Base-by-base conservation (phyloP, 179 eudicot species). In the Sideroxylon spinosum region DNA sequence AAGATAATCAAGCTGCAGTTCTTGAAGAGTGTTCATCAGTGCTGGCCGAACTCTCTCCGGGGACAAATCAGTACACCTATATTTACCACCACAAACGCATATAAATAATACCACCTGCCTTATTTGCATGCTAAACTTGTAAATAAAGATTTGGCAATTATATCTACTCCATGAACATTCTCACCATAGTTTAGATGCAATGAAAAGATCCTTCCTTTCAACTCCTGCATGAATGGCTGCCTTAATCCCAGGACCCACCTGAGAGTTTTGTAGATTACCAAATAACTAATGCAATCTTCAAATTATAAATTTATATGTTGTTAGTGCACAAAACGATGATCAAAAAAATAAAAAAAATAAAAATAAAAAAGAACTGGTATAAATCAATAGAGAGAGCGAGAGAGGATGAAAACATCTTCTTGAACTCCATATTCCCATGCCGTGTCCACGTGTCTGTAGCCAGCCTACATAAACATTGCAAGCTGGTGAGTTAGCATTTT, bases 1-100 rank as follows among this genome's bases (percentile, higher is more conserved):
- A 44, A 87, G 89, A 74, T 83, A 84, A 71, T 86, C 89, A 16
- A 86, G 82, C 68, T 85, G 84, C 60, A 89, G 80, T 64, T 89
- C 92, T 46, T 70, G 60, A 48, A 87, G 89, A 37, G 90, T 83
- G 7, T 86, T 81, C 78, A 71, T 77, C 44, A 89, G 53, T 6
- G 92, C 90, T 22, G 87, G 87, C 16, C 88, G 81, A 62, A 89
- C 92, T 29, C 90, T 80, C 56, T 89, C 89, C 0, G 88, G 87
- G 3, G 88, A 76, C 20, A 86, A 73, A 14, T 87, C 90, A 44
- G 88, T 87, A 78, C 92, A 89, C 89, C 91, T 88, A 64, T 17
- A 68, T 59, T 23, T 7, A 80, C 16, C 19, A 62, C 66, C 61
- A 69, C 68, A 22, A 71, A 23, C 12, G 7, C 12, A 2, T 48